These are phyloP conservation scores for Xanthoconium separans DNA, from an alignment of 1,284 basidiomycete species.

Conservation along the genomic window DNA sequence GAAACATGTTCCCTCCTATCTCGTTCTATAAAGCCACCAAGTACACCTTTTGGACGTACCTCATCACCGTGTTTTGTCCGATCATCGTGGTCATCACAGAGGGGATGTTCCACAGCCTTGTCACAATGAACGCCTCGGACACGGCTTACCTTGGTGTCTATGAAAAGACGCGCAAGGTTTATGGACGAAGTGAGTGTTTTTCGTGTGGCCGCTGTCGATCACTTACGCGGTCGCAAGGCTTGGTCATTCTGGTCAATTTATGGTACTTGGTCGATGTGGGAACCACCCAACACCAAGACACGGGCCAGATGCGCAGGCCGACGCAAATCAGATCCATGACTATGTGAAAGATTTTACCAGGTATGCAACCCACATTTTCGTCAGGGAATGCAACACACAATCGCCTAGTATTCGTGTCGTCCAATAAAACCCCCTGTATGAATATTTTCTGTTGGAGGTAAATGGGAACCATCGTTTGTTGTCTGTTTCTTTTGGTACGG, in stretches of 20 bases:
- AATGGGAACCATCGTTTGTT: background rate
- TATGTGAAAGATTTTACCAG: constrained; percentile 6
- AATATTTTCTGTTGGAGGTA: background rate
- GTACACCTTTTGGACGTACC: constrained; percentile 19
- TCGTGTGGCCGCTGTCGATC: background rate
- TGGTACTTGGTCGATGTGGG: constrained; percentile 21
- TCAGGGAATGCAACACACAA: background rate
- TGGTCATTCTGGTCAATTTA: constrained; percentile 14
- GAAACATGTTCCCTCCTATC: background rate
- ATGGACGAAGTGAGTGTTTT: constrained; percentile 16
- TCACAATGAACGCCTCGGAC: constrained; percentile 10
- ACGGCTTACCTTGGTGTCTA: constrained; percentile 21
- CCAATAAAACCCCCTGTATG: background rate
- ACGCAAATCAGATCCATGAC: constrained; percentile 17
- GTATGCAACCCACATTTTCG: background rate
- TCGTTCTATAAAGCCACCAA: constrained; percentile 7
- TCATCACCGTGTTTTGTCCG: constrained; percentile 24
- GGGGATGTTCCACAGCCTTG: constrained; percentile 23
- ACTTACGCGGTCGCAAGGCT: constrained; percentile 11
- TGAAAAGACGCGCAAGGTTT: constrained; percentile 11
- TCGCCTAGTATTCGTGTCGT: background rate
- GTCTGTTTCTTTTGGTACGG: background rate
- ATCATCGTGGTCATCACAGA: constrained; percentile 16
- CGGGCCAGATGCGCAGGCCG: background rate
- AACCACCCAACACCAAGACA: background rate